Base-by-base conservation (phyloP, 2,329 filamentous ascomycete genomes). In the Xylariaceae sp. region DNA sequence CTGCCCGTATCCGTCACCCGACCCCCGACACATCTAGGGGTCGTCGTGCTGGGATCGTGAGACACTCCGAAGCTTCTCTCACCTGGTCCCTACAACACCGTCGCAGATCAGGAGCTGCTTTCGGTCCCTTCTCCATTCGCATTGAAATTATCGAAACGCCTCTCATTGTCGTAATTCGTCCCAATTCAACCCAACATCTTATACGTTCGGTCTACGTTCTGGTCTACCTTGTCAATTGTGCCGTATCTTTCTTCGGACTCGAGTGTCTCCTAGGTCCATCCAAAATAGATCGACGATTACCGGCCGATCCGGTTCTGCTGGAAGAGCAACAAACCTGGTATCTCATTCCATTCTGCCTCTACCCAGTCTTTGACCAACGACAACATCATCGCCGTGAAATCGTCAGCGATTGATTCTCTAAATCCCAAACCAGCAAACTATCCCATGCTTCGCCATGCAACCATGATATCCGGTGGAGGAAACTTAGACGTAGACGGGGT, bases 381-480 rank as follows among this genome's bases (percentile, higher is more conserved):
- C 44, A 16, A 56, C 43, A 37, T 3, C 32, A 37, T 16, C 32
- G 32, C n/a, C 43, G 16, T n/a, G 5, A 20, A 42, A 40, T 21
- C 40, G 20, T 20, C 23, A 48, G 7, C 20, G 29, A 46, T 42
- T 40, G 18, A 37, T 37, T n/a, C 23, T 40, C 7, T 18, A 21
- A 40, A 32, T 14, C 32, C 7, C 44, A 47, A 23, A 43, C 18
- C 14, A 57, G 18, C 47, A 29, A 41, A 20, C 41, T 29, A 40
- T 54, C 46, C 50, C 41, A 60, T 56, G 57, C 54, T 61, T 37
- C 52, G 61, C 56, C 50, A 62, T 63, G 55, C 64, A 68, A 77
- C 73, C 71, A 77, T 78, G 74, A 68, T 71, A 59, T 75, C 73
- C 71, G 70, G 74, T 61, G 71, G 65, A 63, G 60, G 70, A 63